These are phyloP conservation scores for Plenodomus biglobosus DNA, from an alignment of 2,329 filamentous ascomycete species.

Conservation along the genomic window DNA sequence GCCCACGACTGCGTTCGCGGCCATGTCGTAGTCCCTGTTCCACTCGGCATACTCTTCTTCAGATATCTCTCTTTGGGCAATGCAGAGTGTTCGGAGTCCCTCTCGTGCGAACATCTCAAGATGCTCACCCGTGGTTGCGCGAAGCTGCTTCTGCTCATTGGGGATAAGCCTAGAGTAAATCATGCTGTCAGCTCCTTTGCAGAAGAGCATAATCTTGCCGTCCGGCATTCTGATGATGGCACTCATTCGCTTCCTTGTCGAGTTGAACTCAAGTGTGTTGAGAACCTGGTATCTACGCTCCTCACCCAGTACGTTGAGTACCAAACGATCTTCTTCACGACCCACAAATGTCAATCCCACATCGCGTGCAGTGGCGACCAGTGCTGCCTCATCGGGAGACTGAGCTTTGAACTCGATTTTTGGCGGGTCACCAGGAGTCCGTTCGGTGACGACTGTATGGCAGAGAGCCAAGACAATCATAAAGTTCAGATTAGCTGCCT, in stretches of 20 bases:
- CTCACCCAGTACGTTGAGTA: constrained; percentile 82
- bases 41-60: constrained; percentile 84
- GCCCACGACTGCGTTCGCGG: constrained; percentile 78
- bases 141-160: constrained; percentile 82
- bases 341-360: constrained; percentile 93
- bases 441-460: constrained; percentile 92
- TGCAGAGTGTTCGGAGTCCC: constrained; percentile 90
- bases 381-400: constrained; percentile 91
- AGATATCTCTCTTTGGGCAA: constrained; percentile 77
- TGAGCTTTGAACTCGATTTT: constrained; percentile 95
- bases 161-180: constrained; percentile 89
- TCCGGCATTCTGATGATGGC: constrained; percentile 95
- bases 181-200: constrained; percentile 96
- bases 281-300: constrained; percentile 84
- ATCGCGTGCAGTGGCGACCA: constrained; percentile 92
- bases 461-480: constrained; percentile 96
- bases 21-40: constrained; percentile 84
- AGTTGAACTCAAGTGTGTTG: constrained; percentile 97
- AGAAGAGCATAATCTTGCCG: constrained; percentile 84
- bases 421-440: constrained; percentile 83
- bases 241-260: constrained; percentile 95
- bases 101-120: constrained; percentile 96
- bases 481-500: constrained; percentile 78
- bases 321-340: constrained; percentile 74
- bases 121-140: constrained; percentile 83